Evolutionary conservation across 306 rosid species (phyloP).

Genomic region (Quercus variabilis): DNA sequence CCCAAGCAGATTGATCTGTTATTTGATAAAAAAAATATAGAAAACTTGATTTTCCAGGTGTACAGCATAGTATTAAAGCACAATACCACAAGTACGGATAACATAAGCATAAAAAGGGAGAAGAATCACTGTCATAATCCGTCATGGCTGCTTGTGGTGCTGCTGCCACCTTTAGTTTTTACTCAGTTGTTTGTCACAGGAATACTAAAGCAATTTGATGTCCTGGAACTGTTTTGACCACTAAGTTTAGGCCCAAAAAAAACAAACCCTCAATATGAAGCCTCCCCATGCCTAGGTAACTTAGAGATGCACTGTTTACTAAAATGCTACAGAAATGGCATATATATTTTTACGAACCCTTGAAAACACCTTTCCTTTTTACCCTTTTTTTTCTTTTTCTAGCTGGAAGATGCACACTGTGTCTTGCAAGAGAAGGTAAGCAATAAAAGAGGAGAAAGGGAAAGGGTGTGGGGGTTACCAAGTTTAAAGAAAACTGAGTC

Average conservation of each 20-base stretch:
- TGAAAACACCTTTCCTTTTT: not conserved
- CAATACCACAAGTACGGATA: no score
- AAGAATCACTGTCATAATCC: not conserved
- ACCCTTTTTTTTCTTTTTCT: not conserved
- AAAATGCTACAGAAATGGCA: not conserved
- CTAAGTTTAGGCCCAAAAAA: not conserved
- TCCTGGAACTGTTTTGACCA: not conserved
- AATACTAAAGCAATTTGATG: not conserved
- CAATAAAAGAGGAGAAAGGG: not conserved
- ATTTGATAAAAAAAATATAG: slow-evolving; percentile 1
- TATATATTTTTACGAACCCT: not conserved
- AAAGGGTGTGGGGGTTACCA: no score
- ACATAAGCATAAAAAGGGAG: not conserved
- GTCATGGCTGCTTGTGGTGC: not conserved
- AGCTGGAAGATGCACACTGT: not conserved
- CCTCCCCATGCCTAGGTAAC: not conserved
- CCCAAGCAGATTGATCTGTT: slow-evolving; percentile 10
- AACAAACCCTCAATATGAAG: not conserved
- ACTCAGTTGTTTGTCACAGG: not conserved
- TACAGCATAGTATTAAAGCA: no score
- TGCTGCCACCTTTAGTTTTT: not conserved
- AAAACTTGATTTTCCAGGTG: not conserved
- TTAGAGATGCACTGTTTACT: not conserved
- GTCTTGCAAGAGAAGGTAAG: not conserved
- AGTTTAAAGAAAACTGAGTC: no score